A percentile compares a stretch with the other conserved stretches of the same genome.
Conservation (phyloP, 768 basidiomycete genomes). For the Cyclocybe cylindracea region DNA sequence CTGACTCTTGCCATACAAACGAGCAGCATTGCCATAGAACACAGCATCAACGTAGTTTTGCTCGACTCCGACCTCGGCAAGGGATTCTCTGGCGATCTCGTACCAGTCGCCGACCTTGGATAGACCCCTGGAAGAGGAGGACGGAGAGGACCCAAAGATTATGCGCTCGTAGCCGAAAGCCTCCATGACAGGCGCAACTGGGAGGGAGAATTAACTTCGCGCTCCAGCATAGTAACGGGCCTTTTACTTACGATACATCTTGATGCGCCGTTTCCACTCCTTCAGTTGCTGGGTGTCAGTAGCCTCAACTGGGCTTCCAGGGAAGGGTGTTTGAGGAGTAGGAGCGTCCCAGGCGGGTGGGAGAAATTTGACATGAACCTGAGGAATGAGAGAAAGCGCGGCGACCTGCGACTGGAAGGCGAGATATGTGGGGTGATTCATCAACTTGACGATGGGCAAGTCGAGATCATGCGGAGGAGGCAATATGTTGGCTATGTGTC, state of each 20-base stretch:
- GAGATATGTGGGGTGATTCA: slow-evolving; percentile 74
- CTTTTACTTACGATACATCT: slow-evolving; percentile 76
- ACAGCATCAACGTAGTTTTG: slow-evolving; percentile 77
- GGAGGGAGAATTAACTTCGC: slow-evolving; percentile 10
- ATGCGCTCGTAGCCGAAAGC: slow-evolving; percentile 86
- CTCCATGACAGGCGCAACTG: slow-evolving; percentile 82
- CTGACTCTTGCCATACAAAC: slow-evolving; percentile 42
- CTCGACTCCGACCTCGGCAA: slow-evolving; percentile 79
- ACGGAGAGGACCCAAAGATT: slow-evolving; percentile 78
- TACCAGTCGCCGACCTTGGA: slow-evolving; percentile 75
- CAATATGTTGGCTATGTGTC: slow-evolving; percentile 65
- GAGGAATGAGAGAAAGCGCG: slow-evolving; percentile 73
- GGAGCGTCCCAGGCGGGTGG: slow-evolving; percentile 76
- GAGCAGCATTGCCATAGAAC: slow-evolving; percentile 55
- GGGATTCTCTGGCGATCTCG: slow-evolving; percentile 73
- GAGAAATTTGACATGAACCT: slow-evolving; percentile 69
- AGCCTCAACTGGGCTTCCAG: slow-evolving; percentile 35
- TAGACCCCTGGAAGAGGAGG: slow-evolving; percentile 44
- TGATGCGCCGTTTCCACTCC: slow-evolving; percentile 75
- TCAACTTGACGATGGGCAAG: slow-evolving; percentile 74
- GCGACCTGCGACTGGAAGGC: slow-evolving; percentile 74
- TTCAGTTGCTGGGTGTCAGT: slow-evolving; percentile 51
- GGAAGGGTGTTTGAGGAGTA: slow-evolving; percentile 47
- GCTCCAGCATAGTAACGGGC: neutral
- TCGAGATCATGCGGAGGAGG: slow-evolving; percentile 77